Percentiles rank a stretch among this genome's conserved stretches.
Evolutionary conservation across 2,329 filamentous ascomycete species (phyloP).

Genomic region (Pseudocercospora fijiensis): DNA sequence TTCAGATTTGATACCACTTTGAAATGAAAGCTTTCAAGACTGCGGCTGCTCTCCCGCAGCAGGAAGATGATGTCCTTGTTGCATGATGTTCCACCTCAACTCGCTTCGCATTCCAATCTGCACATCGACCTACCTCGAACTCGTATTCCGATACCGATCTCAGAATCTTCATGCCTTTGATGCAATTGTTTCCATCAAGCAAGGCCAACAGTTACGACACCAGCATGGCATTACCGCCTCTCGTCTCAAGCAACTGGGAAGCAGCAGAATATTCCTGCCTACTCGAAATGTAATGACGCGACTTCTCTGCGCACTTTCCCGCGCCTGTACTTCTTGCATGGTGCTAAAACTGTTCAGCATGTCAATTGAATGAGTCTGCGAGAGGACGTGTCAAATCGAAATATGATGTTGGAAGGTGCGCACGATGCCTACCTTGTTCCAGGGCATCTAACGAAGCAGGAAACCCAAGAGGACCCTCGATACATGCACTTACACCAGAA

Average conservation of each 20-base stretch:
- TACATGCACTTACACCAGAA: no score
- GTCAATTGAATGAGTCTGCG: neutral
- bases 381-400: neutral
- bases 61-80: conserved; percentile 21
- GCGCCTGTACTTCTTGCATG: neutral
- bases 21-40: conserved; percentile 25
- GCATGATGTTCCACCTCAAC: neutral
- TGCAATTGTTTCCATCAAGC: no score
- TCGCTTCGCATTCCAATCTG: neutral
- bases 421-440: neutral
- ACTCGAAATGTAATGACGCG: no score
- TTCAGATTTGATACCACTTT: conserved; percentile 27
- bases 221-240: no score
- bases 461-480: no score
- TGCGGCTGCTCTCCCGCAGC: conserved; percentile 28
- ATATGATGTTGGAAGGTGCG: neutral
- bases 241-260: no score
- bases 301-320: neutral
- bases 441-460: no score
- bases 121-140: neutral
- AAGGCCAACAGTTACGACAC: no score
- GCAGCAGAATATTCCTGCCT: neutral
- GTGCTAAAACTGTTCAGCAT: neutral
- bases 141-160: no score
- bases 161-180: no score